Conservation (phyloP, 1,284 basidiomycete species). For the Ustilago vetiveriae region DNA sequence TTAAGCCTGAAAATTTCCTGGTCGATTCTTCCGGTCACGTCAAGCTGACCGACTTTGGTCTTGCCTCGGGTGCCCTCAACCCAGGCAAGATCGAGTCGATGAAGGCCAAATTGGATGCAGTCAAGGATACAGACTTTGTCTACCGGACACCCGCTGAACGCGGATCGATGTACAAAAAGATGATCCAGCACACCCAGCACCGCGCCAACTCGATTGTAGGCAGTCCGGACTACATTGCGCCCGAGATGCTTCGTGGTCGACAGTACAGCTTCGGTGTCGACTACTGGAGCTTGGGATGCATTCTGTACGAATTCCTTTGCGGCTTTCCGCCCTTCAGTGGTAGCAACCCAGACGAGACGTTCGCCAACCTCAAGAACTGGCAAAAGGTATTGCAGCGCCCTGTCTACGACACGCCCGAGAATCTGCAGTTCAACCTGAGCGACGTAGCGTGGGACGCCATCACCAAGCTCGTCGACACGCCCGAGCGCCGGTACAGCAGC, state of each 20-base stretch:
- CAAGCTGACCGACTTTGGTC: slow-evolving; percentile 97
- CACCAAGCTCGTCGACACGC: slow-evolving; percentile 80
- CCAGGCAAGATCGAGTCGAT: slow-evolving; percentile 94
- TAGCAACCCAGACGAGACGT: slow-evolving; percentile 94
- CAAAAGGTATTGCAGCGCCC: slow-evolving; percentile 84
- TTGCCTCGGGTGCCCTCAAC: slow-evolving; percentile 95
- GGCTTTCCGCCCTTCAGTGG: slow-evolving; percentile 96
- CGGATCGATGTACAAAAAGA: slow-evolving; percentile 90
- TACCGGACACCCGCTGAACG: slow-evolving; percentile 93
- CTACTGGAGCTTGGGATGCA: slow-evolving; percentile 98
- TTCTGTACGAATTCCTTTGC: slow-evolving; percentile 91
- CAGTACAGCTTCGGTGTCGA: slow-evolving; percentile 95
- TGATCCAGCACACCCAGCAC: slow-evolving; percentile 83
- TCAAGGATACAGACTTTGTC: slow-evolving; percentile 90
- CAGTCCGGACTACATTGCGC: slow-evolving; percentile 86
- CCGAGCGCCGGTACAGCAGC: slow-evolving; percentile 80
- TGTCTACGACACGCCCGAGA: slow-evolving; percentile 94
- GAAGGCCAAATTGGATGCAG: slow-evolving; percentile 94
- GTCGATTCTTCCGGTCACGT: slow-evolving; percentile 95
- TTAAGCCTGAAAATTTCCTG: slow-evolving; percentile 99
- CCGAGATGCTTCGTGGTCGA: slow-evolving; percentile 90
- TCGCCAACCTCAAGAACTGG: slow-evolving; percentile 99
- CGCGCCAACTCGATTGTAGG: slow-evolving; percentile 98
- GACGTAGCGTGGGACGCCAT: slow-evolving; percentile 97
- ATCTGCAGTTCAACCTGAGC: slow-evolving; percentile 94